Evolutionary conservation across 768 basidiomycete species (phyloP).

Genomic region (Trametes elegans): DNA sequence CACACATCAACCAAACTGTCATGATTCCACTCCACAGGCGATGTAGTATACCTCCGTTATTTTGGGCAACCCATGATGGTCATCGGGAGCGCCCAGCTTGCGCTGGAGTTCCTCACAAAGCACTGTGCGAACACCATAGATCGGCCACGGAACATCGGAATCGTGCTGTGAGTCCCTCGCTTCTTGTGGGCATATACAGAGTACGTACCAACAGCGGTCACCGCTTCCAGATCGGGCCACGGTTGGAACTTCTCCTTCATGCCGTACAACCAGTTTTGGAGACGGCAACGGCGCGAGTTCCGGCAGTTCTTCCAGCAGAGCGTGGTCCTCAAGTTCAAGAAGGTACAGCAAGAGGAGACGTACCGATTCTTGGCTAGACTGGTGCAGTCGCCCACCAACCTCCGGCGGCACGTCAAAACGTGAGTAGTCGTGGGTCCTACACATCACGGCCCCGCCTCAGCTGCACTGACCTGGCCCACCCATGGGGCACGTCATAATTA

Average conservation of each 20-base stretch:
- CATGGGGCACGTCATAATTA: too few relatives aligned
- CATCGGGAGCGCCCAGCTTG: conserved; percentile 1
- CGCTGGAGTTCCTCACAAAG: conserved; percentile 19
- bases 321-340: too few relatives aligned
- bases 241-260: not conserved
- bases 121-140: conserved; percentile 20
- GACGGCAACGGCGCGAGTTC: conserved; percentile 8
- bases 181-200: too few relatives aligned
- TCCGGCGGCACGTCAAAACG: conserved; percentile 7
- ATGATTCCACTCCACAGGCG: not conserved
- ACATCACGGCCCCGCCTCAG: too few relatives aligned
- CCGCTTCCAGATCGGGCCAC: conserved; percentile 12
- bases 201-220: too few relatives aligned
- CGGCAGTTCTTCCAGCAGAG: conserved; percentile 11
- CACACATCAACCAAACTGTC: too few relatives aligned
- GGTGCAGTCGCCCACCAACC: not conserved
- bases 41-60: conserved; percentile 17
- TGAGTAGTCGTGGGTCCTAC: not conserved
- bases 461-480: too few relatives aligned
- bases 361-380: too few relatives aligned
- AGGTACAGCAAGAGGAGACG: too few relatives aligned
- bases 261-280: conserved; percentile 5
- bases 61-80: conserved; percentile 14
- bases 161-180: conserved; percentile 21
- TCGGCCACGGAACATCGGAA: conserved; percentile 14